Base-by-base conservation (phyloP, 2,329 filamentous ascomycete species). In the Botryotinia calthae region DNA sequence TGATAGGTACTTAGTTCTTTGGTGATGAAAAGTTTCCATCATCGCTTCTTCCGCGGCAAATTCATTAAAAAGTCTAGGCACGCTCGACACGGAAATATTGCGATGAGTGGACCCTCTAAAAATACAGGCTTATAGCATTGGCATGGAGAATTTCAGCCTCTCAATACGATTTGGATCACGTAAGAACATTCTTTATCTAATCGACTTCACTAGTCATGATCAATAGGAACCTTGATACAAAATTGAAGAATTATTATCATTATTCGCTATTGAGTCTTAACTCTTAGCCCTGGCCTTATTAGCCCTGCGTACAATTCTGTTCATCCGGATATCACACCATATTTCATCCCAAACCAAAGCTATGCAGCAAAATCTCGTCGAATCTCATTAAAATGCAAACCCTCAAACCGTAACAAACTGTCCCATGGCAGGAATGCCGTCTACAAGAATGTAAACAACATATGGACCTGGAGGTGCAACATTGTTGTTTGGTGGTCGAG, bases 381-480 rank as follows among this genome's bases (percentile, higher is more conserved):
- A 59, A 37, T 28, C 14, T 54, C n/a, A 48, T 40, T 20, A 54
- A 56, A 54, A 51, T 51, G 31, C 44, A 20, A 51, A 10, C 48
- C 40, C 34, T 75, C 65, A 78, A 44, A 63, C 75, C 37, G 75
- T 74, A 28, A 80, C 79, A 71, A 80, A 79, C 65, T 80, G 79
- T 42, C 79, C 79, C 44, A 80, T 73, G 44, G 73, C 74, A 44
- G 80, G 80, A 63, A 80, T 74, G 51, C 79, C 79, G 74, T 81
- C 79, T n/a, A 75, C 75, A 31, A 89, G 80, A 61, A 89, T 84
- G 77, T 88, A 90, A 31, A 90, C 79, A 56, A 89, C 86, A 79
- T 89, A 90, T 73, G 87, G 87, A 59, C 88, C 88, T 18, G 88
- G 86, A 67, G 88, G 88, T 28, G 86, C 86, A 56, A 89, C 81